phyloP scores from a whole-genome alignment of 2,329 filamentous ascomycete species.

The Xylaria sp. region DNA sequence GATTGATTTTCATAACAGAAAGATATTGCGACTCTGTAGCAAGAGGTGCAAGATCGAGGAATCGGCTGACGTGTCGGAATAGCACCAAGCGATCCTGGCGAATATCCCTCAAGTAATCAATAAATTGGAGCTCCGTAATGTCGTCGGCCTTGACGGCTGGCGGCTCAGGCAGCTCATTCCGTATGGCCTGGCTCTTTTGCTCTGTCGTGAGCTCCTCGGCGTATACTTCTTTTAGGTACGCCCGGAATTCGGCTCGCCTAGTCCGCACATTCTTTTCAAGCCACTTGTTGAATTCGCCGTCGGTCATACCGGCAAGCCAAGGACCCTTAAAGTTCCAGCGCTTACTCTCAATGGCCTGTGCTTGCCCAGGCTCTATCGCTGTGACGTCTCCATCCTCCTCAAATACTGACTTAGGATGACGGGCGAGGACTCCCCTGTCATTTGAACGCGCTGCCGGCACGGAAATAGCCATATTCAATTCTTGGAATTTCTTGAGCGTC shows the following conservation, averaged over 20 bases:
- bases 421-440: conserved; percentile 32
- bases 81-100: conserved; percentile 63
- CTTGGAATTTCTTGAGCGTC: conserved; percentile 86
- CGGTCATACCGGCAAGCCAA: conserved; percentile 71
- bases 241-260: conserved; percentile 65
- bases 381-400: conserved; percentile 69
- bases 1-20: conserved; percentile 41
- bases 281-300: conserved; percentile 69
- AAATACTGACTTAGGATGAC: conserved; percentile 64
- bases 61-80: conserved; percentile 66
- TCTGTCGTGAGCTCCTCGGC: conserved; percentile 58
- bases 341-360: conserved; percentile 55
- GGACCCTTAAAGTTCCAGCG: conserved; percentile 76
- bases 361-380: conserved; percentile 51
- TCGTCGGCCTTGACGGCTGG: conserved; percentile 50
- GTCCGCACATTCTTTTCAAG: conserved; percentile 64
- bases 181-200: conserved; percentile 54
- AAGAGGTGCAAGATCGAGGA: conserved; percentile 71
- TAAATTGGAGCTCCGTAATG: conserved; percentile 64
- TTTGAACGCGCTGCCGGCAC: conserved; percentile 53
- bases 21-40: conserved; percentile 45
- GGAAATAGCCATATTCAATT: conserved; percentile 79
- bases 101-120: conserved; percentile 63
- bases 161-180: conserved; percentile 51
- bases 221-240: conserved; percentile 62